Base-by-base conservation (phyloP, 140 eudicot genomes). In the Flaveria floridana region DNA sequence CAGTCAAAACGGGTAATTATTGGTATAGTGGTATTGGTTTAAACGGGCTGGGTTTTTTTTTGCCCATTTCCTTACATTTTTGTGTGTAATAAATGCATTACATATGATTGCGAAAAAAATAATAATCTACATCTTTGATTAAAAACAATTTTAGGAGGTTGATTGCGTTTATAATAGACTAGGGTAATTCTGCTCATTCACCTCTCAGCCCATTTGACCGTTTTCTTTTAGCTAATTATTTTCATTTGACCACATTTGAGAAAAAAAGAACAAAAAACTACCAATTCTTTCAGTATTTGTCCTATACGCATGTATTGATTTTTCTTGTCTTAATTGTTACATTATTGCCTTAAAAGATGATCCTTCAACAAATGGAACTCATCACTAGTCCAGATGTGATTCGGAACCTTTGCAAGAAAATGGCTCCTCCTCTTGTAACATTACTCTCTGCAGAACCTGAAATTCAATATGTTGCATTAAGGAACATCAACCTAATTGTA, bases 371-470 rank as follows among this genome's bases (percentile, higher is more conserved):
- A 84, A 91, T 95, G 99, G 99, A 88, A 79, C 92, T 87, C 63
- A 95, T 95, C 76, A 84, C 90, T 21, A 95, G 99, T 83, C 87
- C 99, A 42, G 99, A 95, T 80, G 97, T 95, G 66, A 96, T 95
- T 74, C 89, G 99, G 52, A 95, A 95, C 82, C 97, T 95, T 51
- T 95, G 99, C 84, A 95, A 95, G 87, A 95, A 95, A 85, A 95
- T 95, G 99, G 99, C 99, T 28, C 99, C 99, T 53, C 99, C 99
- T 34, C 97, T 95, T 77, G 99, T 95, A 66, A 95, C 99, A 48
- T 84, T 95, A 78, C 95, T 95, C 48, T 95, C 99, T 78, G 96
- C 99, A 63, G 99, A 95, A 84, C 96, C 99, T 12, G 99, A 95
- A 84, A 95, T 95, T 79, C 99, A 95, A 52, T 95, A 95, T 84